Percentiles rank a stretch among this genome's conserved stretches.
Evolutionary conservation across 2,329 filamentous ascomycete genomes (phyloP).

Genomic region (Aureobasidium lini): DNA sequence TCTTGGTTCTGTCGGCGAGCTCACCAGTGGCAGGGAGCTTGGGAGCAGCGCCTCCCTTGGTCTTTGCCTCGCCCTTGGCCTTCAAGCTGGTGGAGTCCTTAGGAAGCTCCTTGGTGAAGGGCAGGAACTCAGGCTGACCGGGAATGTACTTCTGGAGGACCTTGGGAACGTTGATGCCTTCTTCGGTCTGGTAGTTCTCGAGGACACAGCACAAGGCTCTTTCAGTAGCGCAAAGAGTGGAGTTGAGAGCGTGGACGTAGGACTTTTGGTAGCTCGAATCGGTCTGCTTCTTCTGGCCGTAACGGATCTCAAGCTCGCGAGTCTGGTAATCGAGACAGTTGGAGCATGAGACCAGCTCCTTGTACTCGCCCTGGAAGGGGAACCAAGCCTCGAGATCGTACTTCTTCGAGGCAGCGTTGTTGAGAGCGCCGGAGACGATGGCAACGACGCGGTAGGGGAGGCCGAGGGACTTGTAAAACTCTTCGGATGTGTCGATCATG

Average conservation of each 20-base stretch:
- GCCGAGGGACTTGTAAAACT: conserved; percentile 85
- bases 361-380: conserved; percentile 94
- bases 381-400: conserved; percentile 96
- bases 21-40: conserved; percentile 17
- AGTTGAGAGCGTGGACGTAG: conserved; percentile 90
- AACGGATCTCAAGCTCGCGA: conserved; percentile 85
- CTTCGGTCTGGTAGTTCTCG: conserved; percentile 92
- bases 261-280: conserved; percentile 70
- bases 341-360: conserved; percentile 92
- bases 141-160: conserved; percentile 84
- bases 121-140: conserved; percentile 80
- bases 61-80: conserved; percentile 32
- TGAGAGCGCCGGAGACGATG: conserved; percentile 93
- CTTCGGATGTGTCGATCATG: conserved; percentile 86
- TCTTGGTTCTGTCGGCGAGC: conserved; percentile 17
- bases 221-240: conserved; percentile 83
- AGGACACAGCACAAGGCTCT: conserved; percentile 88
- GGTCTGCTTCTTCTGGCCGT: conserved; percentile 77
- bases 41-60: conserved; percentile 22
- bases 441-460: conserved; percentile 87
- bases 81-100: conserved; percentile 63
- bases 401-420: conserved; percentile 86
- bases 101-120: conserved; percentile 76
- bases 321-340: conserved; percentile 99
- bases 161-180: conserved; percentile 74